These are phyloP conservation scores for Basidiobolus meristosporus DNA, from an alignment of 371 early-diverging fungal species.

Conservation along the genomic window DNA sequence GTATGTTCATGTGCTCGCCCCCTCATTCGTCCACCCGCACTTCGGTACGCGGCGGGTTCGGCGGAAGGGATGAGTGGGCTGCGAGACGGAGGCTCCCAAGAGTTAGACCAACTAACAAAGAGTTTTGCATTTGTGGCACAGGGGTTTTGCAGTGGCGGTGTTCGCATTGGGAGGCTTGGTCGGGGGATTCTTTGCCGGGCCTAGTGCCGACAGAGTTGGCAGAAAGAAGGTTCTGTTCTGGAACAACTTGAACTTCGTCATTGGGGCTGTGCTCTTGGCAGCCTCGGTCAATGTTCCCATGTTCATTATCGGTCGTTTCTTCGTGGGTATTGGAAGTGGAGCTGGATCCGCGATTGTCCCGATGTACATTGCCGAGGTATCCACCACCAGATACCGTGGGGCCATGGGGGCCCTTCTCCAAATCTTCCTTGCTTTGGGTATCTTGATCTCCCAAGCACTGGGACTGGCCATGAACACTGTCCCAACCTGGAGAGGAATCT, in stretches of 20 bases:
- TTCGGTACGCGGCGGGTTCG: too few species aligned
- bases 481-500: constrained; percentile 44
- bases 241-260: constrained; percentile 36
- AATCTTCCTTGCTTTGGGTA: constrained; percentile 58
- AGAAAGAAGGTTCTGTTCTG: constrained; percentile 42
- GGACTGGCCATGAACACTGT: constrained; percentile 29
- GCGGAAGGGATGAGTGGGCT: too few species aligned
- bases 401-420: constrained; percentile 53
- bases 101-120: too few species aligned
- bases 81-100: too few species aligned
- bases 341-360: constrained; percentile 57
- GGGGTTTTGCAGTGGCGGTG: constrained; percentile 39
- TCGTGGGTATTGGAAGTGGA: constrained; percentile 70
- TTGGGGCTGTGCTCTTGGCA: constrained; percentile 38
- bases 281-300: constrained; percentile 29
- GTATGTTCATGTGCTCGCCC: too few species aligned
- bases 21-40: too few species aligned
- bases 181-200: constrained; percentile 41
- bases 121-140: too few species aligned
- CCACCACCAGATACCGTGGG: constrained; percentile 51
- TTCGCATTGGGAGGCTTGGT: constrained; percentile 53
- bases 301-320: constrained; percentile 59
- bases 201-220: constrained; percentile 31
- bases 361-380: constrained; percentile 66
- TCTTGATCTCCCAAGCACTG: constrained; percentile 37